Percentiles rank a stretch among this genome's conserved stretches.
phyloP scores from a whole-genome alignment of 78 protist genomes.

The Tieghemostelium lacteum region DNA sequence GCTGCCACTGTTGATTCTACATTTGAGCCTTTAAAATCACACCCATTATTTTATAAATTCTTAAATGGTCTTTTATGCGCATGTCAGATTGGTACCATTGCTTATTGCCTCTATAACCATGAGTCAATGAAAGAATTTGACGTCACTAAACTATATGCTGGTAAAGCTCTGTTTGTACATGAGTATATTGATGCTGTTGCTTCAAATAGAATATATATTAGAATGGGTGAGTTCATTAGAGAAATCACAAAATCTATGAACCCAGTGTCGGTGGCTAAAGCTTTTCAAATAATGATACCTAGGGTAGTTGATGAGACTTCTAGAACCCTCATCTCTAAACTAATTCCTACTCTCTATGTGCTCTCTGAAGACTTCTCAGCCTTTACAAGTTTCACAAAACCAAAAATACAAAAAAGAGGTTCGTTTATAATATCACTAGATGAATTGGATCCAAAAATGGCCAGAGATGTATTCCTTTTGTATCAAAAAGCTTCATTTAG shows the following conservation, averaged over 20 bases:
- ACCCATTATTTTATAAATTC: neutral
- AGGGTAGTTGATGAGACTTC: neutral
- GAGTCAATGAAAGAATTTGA: neutral
- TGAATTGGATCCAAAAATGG: too few species aligned
- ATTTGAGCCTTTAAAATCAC: neutral
- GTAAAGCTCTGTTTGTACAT: neutral
- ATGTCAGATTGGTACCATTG: neutral
- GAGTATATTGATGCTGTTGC: neutral
- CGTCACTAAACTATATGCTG: neutral
- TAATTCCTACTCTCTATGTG: neutral
- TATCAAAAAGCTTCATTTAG: too few species aligned
- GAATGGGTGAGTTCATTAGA: neutral
- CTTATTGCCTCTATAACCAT: neutral
- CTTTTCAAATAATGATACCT: neutral
- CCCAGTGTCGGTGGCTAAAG: neutral
- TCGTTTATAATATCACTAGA: too few species aligned
- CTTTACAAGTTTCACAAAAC: too few species aligned
- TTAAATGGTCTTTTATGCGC: neutral
- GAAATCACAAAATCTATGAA: neutral
- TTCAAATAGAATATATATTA: too few species aligned
- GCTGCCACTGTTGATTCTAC: neutral
- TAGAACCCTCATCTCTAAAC: neutral
- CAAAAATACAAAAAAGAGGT: too few species aligned
- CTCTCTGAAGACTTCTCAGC: neutral
- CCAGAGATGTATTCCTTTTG: too few species aligned